These are phyloP conservation scores for Davidsoniella virescens DNA, from an alignment of 2,329 filamentous ascomycete species.

Conservation along the genomic window DNA sequence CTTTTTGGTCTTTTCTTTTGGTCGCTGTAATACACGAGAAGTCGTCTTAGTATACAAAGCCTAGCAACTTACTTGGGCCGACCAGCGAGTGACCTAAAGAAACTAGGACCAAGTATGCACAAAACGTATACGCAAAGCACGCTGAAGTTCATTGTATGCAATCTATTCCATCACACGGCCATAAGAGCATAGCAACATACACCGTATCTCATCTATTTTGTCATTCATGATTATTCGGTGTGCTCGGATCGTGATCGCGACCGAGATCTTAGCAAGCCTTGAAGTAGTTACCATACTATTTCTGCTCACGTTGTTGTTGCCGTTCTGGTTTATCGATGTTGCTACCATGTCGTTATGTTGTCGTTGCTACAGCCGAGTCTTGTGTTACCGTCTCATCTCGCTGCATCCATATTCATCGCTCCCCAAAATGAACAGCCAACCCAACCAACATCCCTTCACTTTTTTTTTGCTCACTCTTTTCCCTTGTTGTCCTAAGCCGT, in stretches of 20 bases:
- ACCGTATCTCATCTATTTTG: too few species aligned
- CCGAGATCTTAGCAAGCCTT: neutral
- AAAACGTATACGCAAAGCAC: too few species aligned
- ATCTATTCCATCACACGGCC: too few species aligned
- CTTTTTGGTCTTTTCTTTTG: too few species aligned
- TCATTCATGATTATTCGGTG: neutral
- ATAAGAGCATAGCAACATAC: too few species aligned
- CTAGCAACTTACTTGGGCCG: too few species aligned
- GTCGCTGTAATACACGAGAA: too few species aligned
- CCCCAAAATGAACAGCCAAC: neutral
- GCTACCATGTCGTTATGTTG: neutral
- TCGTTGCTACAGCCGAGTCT: conserved; percentile 1
- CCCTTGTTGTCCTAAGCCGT: neutral
- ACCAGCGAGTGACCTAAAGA: too few species aligned
- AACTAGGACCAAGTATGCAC: too few species aligned
- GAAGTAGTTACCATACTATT: neutral
- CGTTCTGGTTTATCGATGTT: neutral
- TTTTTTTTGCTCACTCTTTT: neutral
- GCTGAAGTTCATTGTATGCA: too few species aligned
- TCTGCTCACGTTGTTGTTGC: neutral
- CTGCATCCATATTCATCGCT: neutral
- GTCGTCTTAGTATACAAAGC: too few species aligned
- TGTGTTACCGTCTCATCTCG: conserved; percentile 11
- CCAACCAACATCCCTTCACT: neutral
- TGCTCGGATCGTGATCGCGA: neutral